Conservation (phyloP, 169 alveolate genomes). For the Plasmodium falciparum region DNA sequence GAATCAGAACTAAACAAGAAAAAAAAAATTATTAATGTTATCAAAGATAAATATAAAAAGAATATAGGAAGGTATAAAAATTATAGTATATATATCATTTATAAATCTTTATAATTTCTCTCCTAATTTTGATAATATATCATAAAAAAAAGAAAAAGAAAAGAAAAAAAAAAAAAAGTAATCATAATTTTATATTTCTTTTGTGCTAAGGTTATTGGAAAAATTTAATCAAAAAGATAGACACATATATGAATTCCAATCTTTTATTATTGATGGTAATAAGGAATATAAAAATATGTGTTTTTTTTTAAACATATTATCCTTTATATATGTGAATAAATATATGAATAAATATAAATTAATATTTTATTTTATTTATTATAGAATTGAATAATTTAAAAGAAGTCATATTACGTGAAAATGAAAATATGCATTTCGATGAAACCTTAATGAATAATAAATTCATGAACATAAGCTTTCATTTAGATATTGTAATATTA, state of each 20-base stretch:
- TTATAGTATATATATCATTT: conserved; percentile 2
- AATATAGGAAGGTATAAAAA: conserved; percentile 34
- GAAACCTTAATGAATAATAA: conserved; percentile 30
- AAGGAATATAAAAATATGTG: no score
- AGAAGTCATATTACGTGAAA: conserved; percentile 19
- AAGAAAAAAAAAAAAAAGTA: no score
- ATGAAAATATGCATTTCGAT: conserved; percentile 22
- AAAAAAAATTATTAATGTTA: conserved; percentile 39
- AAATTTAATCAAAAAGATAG: conserved; percentile 67
- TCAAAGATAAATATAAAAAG: conserved; percentile 59
- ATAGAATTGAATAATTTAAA: conserved; percentile 52
- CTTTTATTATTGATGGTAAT: conserved; percentile 36
- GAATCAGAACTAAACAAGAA: conserved; percentile 46
- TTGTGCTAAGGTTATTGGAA: conserved; percentile 28
- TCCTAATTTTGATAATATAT: background rate
- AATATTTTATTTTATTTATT: background rate
- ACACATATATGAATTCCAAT: conserved; percentile 55
- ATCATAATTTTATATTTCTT: background rate
- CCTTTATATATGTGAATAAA: background rate
- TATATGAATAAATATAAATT: background rate
- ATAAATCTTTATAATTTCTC: background rate
- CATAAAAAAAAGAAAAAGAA: background rate
- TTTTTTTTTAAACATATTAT: no score
- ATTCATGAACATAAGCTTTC: conserved; percentile 30
- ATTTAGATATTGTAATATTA: conserved; percentile 48